These are phyloP conservation scores for Cytospora piceae DNA, from an alignment of 2,329 filamentous ascomycete genomes.

Conservation along the genomic window DNA sequence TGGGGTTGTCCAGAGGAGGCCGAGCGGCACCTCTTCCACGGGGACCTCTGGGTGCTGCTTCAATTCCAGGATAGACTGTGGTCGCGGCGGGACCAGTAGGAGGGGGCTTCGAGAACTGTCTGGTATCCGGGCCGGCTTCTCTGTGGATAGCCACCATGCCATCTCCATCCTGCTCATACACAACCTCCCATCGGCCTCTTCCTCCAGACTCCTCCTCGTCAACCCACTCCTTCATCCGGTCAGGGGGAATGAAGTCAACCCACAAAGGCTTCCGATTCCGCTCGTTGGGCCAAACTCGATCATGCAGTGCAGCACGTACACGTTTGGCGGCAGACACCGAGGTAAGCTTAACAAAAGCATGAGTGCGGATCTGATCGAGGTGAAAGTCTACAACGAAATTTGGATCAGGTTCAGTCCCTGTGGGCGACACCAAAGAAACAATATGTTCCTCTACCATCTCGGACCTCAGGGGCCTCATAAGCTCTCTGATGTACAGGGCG, in stretches of 20 bases:
- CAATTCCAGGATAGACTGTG: slow-evolving; percentile 33
- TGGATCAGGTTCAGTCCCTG: slow-evolving; percentile 52
- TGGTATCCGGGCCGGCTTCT: slow-evolving; percentile 46
- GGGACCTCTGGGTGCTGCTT: slow-evolving; percentile 37
- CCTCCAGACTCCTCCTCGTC: slow-evolving; percentile 61
- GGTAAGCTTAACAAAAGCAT: slow-evolving; percentile 79
- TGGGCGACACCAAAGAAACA: slow-evolving; percentile 66
- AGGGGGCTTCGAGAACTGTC: slow-evolving; percentile 29
- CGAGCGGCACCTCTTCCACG: slow-evolving; percentile 33
- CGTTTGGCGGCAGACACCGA: slow-evolving; percentile 72
- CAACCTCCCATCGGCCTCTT: slow-evolving; percentile 70
- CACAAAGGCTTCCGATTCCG: slow-evolving; percentile 80
- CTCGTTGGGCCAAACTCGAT: slow-evolving; percentile 84
- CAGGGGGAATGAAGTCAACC: slow-evolving; percentile 86
- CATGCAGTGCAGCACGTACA: slow-evolving; percentile 76
- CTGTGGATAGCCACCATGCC: slow-evolving; percentile 61
- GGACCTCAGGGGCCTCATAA: slow-evolving; percentile 83
- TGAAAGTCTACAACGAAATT: slow-evolving; percentile 70
- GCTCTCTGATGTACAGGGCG: slow-evolving; percentile 85
- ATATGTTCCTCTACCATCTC: slow-evolving; percentile 71
- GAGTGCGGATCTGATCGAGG: slow-evolving; percentile 83
- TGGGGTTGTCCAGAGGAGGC: slow-evolving; percentile 29
- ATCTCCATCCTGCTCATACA: slow-evolving; percentile 64
- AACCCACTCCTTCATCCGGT: slow-evolving; percentile 75
- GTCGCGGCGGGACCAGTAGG: slow-evolving; percentile 30